These are phyloP conservation scores for Lichtheimia corymbifera DNA, from an alignment of 371 early-diverging fungal genomes.

Conservation along the genomic window DNA sequence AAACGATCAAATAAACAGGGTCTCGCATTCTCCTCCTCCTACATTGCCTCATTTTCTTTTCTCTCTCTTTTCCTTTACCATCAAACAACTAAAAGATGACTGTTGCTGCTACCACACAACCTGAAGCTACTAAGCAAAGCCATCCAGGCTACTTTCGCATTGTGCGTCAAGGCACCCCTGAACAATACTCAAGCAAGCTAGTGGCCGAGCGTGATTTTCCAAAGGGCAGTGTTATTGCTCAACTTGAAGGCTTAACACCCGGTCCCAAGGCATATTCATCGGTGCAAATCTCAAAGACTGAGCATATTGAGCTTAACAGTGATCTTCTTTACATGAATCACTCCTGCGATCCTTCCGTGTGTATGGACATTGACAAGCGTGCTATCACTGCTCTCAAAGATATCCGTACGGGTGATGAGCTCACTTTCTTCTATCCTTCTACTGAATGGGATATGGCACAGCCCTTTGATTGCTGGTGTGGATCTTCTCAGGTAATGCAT, in stretches of 20 bases:
- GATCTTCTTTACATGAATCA: slow-evolving; percentile 60
- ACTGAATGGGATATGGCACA: slow-evolving; percentile 89
- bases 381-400: slow-evolving; percentile 60
- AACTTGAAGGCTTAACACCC: slow-evolving; percentile 55
- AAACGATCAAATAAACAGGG: slow-evolving; percentile 1
- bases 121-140: slow-evolving; percentile 10
- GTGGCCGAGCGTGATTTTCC: slow-evolving; percentile 49
- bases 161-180: slow-evolving; percentile 50
- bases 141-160: slow-evolving; percentile 57
- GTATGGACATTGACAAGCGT: slow-evolving; percentile 56
- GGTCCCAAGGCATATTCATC: slow-evolving; percentile 64
- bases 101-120: slow-evolving; percentile 5
- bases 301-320: slow-evolving; percentile 74
- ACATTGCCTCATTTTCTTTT: background rate
- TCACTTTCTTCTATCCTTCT: slow-evolving; percentile 83
- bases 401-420: slow-evolving; percentile 63
- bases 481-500: slow-evolving; percentile 45
- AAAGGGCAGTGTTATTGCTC: slow-evolving; percentile 57
- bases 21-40: background rate
- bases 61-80: too few relatives aligned
- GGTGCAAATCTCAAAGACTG: slow-evolving; percentile 62
- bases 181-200: slow-evolving; percentile 56
- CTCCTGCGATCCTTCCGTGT: slow-evolving; percentile 60
- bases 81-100: slow-evolving; percentile 2
- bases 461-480: slow-evolving; percentile 86